Evolutionary conservation across 176 grass and related monocot species (phyloP).

Genomic region (Eragrostis curvula): DNA sequence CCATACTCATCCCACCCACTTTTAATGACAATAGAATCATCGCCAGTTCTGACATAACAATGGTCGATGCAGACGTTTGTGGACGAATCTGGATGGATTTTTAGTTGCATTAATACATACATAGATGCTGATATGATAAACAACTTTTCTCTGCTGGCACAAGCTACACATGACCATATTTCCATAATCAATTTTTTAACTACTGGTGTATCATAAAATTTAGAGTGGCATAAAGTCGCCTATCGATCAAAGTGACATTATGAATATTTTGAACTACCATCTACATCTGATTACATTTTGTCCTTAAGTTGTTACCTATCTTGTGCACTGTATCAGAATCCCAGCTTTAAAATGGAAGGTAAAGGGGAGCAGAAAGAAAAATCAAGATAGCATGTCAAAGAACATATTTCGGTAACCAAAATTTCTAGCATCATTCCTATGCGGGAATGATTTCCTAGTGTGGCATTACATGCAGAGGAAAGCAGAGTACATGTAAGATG

Average conservation of each 20-base stretch:
- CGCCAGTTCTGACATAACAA: constrained; percentile 85
- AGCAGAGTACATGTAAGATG: background rate
- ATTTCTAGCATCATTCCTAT: background rate
- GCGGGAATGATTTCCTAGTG: background rate
- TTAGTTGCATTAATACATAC: constrained; percentile 26
- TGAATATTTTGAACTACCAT: background rate
- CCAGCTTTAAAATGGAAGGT: background rate
- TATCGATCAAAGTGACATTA: background rate
- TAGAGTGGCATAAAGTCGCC: background rate
- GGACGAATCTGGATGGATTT: constrained; percentile 58
- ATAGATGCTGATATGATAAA: constrained; percentile 1
- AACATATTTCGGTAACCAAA: background rate
- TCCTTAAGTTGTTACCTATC: background rate
- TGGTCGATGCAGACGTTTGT: constrained; percentile 89
- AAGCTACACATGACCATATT: background rate
- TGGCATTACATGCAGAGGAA: background rate
- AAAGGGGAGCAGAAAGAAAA: background rate
- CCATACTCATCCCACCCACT: constrained; percentile 98
- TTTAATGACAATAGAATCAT: constrained; percentile 84
- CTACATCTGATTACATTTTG: background rate
- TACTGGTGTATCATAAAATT: background rate
- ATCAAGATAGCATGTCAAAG: background rate
- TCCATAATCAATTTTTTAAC: background rate
- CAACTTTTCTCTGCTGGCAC: background rate
- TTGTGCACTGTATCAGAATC: constrained; percentile 23